Evolutionary conservation across 2,329 filamentous ascomycete genomes (phyloP).

Genomic region (Metarhizium sp.): DNA sequence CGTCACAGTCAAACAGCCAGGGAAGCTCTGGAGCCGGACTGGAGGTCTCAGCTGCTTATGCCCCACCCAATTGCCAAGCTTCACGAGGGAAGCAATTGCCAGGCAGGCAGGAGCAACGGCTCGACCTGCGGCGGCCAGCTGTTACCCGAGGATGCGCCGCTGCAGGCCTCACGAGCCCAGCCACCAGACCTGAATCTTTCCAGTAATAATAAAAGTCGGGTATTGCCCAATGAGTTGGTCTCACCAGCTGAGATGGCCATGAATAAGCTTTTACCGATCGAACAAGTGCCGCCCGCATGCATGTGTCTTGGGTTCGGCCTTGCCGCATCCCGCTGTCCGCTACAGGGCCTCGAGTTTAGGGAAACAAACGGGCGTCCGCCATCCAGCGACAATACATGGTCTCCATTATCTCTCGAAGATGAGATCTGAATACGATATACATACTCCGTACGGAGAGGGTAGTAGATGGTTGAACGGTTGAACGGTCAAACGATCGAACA

Average conservation of each 20-base stretch:
- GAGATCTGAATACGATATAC: neutral
- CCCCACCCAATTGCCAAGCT: neutral
- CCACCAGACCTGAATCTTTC: no score
- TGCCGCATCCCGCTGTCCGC: no score
- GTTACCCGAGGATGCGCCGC: neutral
- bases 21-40: neutral
- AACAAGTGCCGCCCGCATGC: no score
- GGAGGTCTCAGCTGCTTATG: neutral
- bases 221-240: no score
- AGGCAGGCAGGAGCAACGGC: neutral
- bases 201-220: no score
- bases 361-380: no score
- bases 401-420: neutral
- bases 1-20: constrained; percentile 5
- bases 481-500: neutral
- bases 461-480: no score
- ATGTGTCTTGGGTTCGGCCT: no score
- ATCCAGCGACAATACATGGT: neutral
- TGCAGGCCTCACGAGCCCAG: neutral
- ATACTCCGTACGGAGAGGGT: no score
- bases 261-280: no score
- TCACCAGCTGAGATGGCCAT: no score
- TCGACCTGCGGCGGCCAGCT: neutral
- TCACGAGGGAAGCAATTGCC: neutral
- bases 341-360: no score